Evolutionary conservation across 176 grass and related monocot species (phyloP).

Genomic region (Zoysia pacifica): DNA sequence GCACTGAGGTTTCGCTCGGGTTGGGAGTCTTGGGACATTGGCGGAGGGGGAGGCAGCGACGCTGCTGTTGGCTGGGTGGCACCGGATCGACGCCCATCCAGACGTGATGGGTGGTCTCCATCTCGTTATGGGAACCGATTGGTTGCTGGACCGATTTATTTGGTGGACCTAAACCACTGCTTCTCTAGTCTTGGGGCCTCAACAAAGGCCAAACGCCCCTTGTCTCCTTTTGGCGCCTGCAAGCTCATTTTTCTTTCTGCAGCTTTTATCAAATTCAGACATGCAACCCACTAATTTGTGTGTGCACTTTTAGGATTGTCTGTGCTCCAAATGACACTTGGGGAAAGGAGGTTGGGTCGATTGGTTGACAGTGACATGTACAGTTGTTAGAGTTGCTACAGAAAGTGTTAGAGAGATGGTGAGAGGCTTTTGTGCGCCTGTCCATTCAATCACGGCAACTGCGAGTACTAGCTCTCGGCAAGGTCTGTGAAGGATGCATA

Average conservation of each 20-base stretch:
- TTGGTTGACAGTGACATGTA: neutral
- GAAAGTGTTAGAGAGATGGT: neutral
- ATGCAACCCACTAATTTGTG: neutral
- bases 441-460: neutral
- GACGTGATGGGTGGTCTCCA: conserved; percentile 18
- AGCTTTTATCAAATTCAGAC: conserved; percentile 17
- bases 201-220: conserved; percentile 26
- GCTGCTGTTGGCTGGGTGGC: neutral
- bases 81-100: neutral
- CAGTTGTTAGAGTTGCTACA: neutral
- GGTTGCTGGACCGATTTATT: conserved; percentile 51
- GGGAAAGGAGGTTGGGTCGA: neutral
- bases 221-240: neutral
- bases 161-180: conserved; percentile 37
- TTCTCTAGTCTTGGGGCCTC: neutral
- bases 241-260: neutral
- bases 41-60: neutral
- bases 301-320: neutral
- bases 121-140: conserved; percentile 31
- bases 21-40: neutral
- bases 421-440: neutral
- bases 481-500: too few species aligned
- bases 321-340: conserved; percentile 21
- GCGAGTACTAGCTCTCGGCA: neutral
- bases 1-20: too few species aligned